These are phyloP conservation scores for Trichoderma lentiforme DNA, from an alignment of 2,329 filamentous ascomycete species.

Conservation along the genomic window DNA sequence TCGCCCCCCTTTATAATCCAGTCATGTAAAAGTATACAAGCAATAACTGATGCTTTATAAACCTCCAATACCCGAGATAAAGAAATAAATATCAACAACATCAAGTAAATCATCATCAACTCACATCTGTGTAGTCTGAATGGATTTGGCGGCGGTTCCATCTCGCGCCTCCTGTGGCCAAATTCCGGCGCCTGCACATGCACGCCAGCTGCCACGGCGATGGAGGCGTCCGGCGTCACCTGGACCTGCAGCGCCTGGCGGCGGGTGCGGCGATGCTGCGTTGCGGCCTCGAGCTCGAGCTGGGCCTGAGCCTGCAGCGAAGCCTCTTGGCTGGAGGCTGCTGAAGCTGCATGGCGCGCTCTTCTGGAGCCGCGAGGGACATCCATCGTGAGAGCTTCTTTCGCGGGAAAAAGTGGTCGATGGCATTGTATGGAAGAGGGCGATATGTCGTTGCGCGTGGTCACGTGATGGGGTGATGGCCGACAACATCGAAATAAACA, in stretches of 20 bases:
- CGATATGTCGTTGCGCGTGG: not conserved
- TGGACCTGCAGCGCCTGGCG: constrained; percentile 21
- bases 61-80: not conserved
- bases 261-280: constrained; percentile 6
- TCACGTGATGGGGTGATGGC: not conserved
- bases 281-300: constrained; percentile 15
- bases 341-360: constrained; percentile 30
- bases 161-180: constrained; percentile 24
- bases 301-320: constrained; percentile 13
- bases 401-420: not conserved
- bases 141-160: constrained; percentile 31
- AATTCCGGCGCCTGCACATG: constrained; percentile 23
- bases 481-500: not conserved
- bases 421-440: not conserved
- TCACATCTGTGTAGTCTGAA: constrained; percentile 38
- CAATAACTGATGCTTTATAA: not conserved
- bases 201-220: constrained; percentile 12
- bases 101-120: constrained; percentile 8
- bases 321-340: constrained; percentile 19
- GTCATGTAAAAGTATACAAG: not conserved
- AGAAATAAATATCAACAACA: not conserved
- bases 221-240: constrained; percentile 13
- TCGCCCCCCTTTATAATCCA: not conserved
- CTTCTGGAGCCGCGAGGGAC: constrained; percentile 31
- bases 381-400: constrained; percentile 26